Evolutionary conservation across 768 basidiomycete species (phyloP).

Genomic region (Podaxis sp.): DNA sequence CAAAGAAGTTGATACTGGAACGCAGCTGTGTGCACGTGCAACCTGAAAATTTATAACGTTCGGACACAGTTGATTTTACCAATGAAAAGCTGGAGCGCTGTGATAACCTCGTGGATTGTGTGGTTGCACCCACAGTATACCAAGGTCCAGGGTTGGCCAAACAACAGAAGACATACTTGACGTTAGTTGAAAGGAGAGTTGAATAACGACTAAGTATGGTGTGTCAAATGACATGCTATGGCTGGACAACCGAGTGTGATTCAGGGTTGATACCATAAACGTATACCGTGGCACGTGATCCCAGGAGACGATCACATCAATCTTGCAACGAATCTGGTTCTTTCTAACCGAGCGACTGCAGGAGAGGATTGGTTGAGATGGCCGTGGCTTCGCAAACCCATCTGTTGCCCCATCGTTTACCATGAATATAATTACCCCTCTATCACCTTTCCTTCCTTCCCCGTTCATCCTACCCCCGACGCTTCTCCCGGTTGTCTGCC

Average conservation of each 20-base stretch:
- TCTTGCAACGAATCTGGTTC: not conserved
- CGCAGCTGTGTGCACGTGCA: not conserved
- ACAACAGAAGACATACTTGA: too few relatives aligned
- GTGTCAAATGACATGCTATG: not conserved
- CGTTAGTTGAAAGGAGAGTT: not conserved
- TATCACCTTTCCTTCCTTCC: not conserved
- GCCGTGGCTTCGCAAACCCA: not conserved
- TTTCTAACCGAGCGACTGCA: not conserved
- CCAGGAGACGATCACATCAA: not conserved
- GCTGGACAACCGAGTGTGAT: not conserved
- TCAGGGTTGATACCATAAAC: not conserved
- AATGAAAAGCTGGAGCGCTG: too few relatives aligned
- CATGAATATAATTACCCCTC: conserved; percentile 6
- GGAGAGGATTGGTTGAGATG: not conserved
- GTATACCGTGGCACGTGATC: not conserved
- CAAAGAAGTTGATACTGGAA: not conserved
- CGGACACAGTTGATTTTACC: too few relatives aligned
- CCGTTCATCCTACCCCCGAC: not conserved
- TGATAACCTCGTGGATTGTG: too few relatives aligned
- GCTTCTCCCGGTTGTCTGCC: conserved; percentile 11
- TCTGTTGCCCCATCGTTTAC: not conserved
- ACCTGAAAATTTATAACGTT: not conserved
- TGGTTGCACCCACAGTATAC: too few relatives aligned
- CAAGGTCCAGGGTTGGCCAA: too few relatives aligned
- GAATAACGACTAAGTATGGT: not conserved